Conservation (phyloP, 192 early-diverging fungal species). For the Rhizophlyctis rosea region DNA sequence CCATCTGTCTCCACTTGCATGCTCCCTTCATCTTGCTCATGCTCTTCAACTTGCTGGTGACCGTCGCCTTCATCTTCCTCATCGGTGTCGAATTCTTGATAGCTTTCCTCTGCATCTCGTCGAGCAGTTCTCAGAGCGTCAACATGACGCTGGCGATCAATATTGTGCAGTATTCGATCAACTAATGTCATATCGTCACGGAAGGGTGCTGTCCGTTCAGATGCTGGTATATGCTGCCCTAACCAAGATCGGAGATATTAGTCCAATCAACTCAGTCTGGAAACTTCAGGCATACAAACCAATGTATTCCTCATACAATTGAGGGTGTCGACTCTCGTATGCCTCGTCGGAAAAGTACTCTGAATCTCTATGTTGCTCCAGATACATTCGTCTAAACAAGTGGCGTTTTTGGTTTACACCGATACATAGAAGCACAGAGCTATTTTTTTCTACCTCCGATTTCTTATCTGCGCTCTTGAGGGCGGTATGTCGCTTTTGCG, state of each 20-base stretch:
- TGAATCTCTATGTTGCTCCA: background rate
- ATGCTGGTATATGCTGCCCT: slow-evolving; percentile 2
- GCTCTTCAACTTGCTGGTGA: background rate
- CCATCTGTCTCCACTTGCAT: background rate
- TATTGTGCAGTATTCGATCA: slow-evolving; percentile 10
- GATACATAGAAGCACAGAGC: background rate
- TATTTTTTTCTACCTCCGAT: slow-evolving; percentile 5
- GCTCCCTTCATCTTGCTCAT: background rate
- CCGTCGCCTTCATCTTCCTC: slow-evolving; percentile 5
- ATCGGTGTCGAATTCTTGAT: slow-evolving; percentile 11
- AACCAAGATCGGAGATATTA: background rate
- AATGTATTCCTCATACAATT: slow-evolving; percentile 18
- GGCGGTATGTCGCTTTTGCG: background rate
- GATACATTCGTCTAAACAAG: slow-evolving; percentile 3
- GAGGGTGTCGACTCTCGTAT: slow-evolving; percentile 3
- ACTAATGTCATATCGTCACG: slow-evolving; percentile 9
- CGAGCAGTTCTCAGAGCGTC: background rate
- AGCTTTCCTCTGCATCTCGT: background rate
- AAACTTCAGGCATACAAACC: background rate
- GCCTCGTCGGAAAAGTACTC: slow-evolving; percentile 14
- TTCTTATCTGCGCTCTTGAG: slow-evolving; percentile 11
- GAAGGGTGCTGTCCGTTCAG: background rate
- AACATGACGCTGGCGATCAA: background rate
- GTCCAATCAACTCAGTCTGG: background rate
- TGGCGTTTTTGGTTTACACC: too few relatives aligned